A percentile compares a stretch with the other conserved stretches of the same genome.
Evolutionary conservation across 2,329 filamentous ascomycete genomes (phyloP).

Genomic region (Aspergillus ochraceoroseus): DNA sequence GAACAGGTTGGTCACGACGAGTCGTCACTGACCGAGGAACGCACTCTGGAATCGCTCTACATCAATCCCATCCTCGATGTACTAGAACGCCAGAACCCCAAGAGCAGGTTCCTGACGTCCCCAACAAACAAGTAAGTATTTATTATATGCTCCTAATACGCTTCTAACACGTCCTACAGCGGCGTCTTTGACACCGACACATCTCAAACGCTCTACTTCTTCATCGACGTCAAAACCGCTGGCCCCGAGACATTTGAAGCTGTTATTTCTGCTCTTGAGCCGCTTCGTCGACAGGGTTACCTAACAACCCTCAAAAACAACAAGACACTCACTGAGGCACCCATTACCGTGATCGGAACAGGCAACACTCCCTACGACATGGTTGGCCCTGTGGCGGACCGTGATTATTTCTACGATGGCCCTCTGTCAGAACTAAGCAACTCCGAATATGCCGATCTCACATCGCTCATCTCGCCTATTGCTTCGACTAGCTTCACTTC

Average conservation of each 20-base stretch:
- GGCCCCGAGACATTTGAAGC: conserved; percentile 53
- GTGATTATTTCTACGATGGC: conserved; percentile 60
- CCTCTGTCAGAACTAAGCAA: conserved; percentile 46
- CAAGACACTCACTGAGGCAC: conserved; percentile 43
- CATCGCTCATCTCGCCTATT: conserved; percentile 49
- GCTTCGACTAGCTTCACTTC: conserved; percentile 50
- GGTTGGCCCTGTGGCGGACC: conserved; percentile 43
- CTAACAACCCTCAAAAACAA: conserved; percentile 50
- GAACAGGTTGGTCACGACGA: conserved; percentile 53
- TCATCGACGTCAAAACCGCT: conserved; percentile 60
- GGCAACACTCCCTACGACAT: conserved; percentile 51
- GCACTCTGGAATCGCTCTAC: conserved; percentile 56
- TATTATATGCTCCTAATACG: background rate
- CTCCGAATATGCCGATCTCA: conserved; percentile 44
- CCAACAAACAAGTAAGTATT: conserved; percentile 47
- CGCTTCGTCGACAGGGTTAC: conserved; percentile 51
- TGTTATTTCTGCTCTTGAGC: conserved; percentile 54
- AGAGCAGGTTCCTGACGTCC: conserved; percentile 45
- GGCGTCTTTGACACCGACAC: conserved; percentile 57
- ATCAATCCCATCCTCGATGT: conserved; percentile 56
- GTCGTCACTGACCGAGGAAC: conserved; percentile 48
- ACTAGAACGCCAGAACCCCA: conserved; percentile 54
- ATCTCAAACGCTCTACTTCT: conserved; percentile 59
- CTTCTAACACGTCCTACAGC: conserved; percentile 22
- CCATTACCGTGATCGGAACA: conserved; percentile 60